Base-by-base conservation (phyloP, 164 flowering plant species). In the Kingdonia uniflora region DNA sequence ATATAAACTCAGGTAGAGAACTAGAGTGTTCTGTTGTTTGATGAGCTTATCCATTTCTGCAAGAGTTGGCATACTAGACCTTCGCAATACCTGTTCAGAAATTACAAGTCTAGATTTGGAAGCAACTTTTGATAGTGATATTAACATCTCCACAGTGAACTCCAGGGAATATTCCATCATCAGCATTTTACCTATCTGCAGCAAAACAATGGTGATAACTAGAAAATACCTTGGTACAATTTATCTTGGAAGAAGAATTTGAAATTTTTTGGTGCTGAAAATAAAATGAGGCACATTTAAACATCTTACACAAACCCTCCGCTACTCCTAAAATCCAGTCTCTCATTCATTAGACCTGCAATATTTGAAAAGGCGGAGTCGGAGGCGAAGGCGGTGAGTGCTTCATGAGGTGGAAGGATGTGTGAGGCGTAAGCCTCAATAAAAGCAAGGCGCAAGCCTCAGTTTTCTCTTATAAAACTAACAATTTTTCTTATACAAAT, bases 101-200 rank as follows among this genome's bases (percentile, higher is more conserved):
- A 73, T 65, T 58, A 88, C 69, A 33, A 71, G 21, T 6, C 65
- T 54, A 43, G 78, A 75, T 42, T 54, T 80, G 33, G 70, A 74
- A 62, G 94, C 84, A 61, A 92, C 76, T 65, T 74, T 86, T 48
- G 99, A 64, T 41, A 92, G 86, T 61, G 91, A 68, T 54, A 66
- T 61, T 61, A 86, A 65, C 78, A 92, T 61, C 42, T 60, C 72
- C 45, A 63, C 60, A 51, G 73, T 45, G 53, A 79, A 51, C 37
- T 78, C 76, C 48, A 82, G 85, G 20, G 59, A 56, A 42, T 73
- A 70, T 23, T 71, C 76, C 55, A 58, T 49, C 23, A 78, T 44
- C 57, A 88, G 58, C 67, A 70, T 74, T 55, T 62, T 56, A 54
- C 95, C 86, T 63, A 59, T 52, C 96, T 87, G 70, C 59, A 70